Evolutionary conservation across 805 yeast genomes (phyloP).

Genomic region (Wickerhamomyces xylosicus): DNA sequence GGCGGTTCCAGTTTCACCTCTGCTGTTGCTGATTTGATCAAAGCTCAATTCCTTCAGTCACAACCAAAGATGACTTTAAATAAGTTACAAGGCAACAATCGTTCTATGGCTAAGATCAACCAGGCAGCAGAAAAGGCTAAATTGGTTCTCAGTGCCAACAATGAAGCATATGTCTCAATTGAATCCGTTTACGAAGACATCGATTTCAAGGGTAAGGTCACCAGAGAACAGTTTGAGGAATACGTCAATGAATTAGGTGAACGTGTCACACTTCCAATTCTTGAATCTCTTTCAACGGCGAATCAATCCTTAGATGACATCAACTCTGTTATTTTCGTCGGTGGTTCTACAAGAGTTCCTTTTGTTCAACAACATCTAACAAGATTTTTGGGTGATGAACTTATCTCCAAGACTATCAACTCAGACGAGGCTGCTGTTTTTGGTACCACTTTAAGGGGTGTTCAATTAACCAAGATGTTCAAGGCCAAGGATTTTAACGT

Average conservation of each 20-base stretch:
- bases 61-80: slow-evolving; percentile 28
- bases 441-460: slow-evolving; percentile 83
- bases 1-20: slow-evolving; percentile 75
- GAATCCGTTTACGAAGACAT: slow-evolving; percentile 67
- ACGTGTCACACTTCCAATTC: slow-evolving; percentile 44
- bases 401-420: slow-evolving; percentile 73
- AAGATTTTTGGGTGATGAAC: slow-evolving; percentile 45
- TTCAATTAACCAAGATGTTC: slow-evolving; percentile 58
- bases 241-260: slow-evolving; percentile 29
- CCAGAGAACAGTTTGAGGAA: slow-evolving; percentile 77
- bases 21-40: slow-evolving; percentile 49
- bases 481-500: slow-evolving; percentile 52
- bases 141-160: slow-evolving; percentile 76
- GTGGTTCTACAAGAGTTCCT: slow-evolving; percentile 91
- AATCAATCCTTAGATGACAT: slow-evolving; percentile 27
- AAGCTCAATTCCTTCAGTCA: slow-evolving; percentile 43
- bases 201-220: slow-evolving; percentile 59
- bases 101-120: slow-evolving; percentile 57
- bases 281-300: slow-evolving; percentile 32
- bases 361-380: slow-evolving; percentile 58
- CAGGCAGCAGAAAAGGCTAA: slow-evolving; percentile 88
- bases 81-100: slow-evolving; percentile 35
- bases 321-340: slow-evolving; percentile 66
- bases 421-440: slow-evolving; percentile 92
- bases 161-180: slow-evolving; percentile 64